Evolutionary conservation across 164 flowering plant genomes (phyloP), one percentile per base, ranked within the genome.

Genomic region (Magnolia kwangsiensis): DNA sequence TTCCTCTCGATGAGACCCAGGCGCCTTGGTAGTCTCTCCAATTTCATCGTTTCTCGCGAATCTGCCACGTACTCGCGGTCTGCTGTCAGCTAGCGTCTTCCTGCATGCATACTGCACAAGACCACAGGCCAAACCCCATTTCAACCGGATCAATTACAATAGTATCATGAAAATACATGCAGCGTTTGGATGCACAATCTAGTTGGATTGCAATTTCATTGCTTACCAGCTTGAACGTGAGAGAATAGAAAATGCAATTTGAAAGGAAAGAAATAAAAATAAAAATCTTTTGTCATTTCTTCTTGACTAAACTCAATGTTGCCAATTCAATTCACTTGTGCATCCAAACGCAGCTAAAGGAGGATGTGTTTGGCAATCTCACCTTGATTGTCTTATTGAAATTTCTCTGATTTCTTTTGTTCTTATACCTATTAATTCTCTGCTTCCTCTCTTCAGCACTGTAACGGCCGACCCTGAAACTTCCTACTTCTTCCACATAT

Each of bases 371-470:
- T 24, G 50, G 63, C 64, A 78, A 76, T 51, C 31, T 51, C 50
- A 94, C 98, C 94, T 92, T 94, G 75, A 94, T 91, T 18, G 94
- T 94, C 86, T 94, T 94, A 87, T 86, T 90, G 87, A 89, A 94
- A 80, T 94, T 94, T 75, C 98, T 89, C 82, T 89, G 93, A 74
- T 86, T 89, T 86, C 92, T 86, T 80, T 94, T 94, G 86, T 88
- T 90, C 74, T 89, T 74, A 75, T 94, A 94, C 37, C 89, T 85
- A 3, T 84, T 81, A 76, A 94, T 94, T 75, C 89, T 89, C 18
- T 88, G 87, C 70, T 86, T 94, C 82, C 93, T 89, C 82, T 92
- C 97, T 81, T 92, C 97, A 19, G 79, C 88, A 0, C 91, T 83
- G 77, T 92, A 94, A 51, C 87, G 76, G 0, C 88, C 89, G 20